Base-by-base conservation (phyloP, 148 eudicot species). In the Arbutus unedo region DNA sequence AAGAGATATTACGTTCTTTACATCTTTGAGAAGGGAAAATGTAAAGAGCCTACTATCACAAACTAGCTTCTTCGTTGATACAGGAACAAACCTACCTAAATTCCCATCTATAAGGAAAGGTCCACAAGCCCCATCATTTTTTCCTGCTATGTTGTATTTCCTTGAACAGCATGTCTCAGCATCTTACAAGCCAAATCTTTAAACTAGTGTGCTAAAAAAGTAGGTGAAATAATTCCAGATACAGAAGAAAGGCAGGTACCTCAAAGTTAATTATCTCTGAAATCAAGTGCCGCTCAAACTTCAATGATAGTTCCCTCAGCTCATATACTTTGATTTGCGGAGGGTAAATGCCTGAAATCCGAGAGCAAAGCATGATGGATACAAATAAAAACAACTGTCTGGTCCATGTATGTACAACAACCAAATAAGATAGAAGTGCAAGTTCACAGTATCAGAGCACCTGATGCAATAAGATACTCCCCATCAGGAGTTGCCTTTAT, bases 401-500 rank as follows among this genome's bases (percentile, higher is more conserved):
- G 38, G 8, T 15, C 5, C n/a, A 44, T 19, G 31, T 10, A 21
- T 72, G 14, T 79, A 76, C 48, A 72, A 21, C 0, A 59, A 75
- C 8, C 18, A 18, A 10, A 60, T 49, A 67, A 48, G 13, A 18
- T 31, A 18, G 76, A 77, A 66, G 72, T 41, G 56, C 25, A 81
- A 66, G 9, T 25, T 41, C 15, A 54, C 18, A 71, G n/a, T 53
- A 48, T 7, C 51, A 44, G 64, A 25, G 66, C 79, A 96, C 99
- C 99, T 89, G 99, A 94, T 55, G 98, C 99, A 72, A 96, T 88
- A 83, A 96, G 90, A 90, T 87, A 96, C 78, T 96, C 93, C 38
- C 99, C 99, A 84, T 96, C 95, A 60, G 99, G 97, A n/a, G 98
- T 92, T 78, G 92, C 92, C 88, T 93, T 94, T 82, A 96, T 93